Evolutionary conservation across 306 rosid genomes (phyloP).

Genomic region (Luffa aegyptiaca): DNA sequence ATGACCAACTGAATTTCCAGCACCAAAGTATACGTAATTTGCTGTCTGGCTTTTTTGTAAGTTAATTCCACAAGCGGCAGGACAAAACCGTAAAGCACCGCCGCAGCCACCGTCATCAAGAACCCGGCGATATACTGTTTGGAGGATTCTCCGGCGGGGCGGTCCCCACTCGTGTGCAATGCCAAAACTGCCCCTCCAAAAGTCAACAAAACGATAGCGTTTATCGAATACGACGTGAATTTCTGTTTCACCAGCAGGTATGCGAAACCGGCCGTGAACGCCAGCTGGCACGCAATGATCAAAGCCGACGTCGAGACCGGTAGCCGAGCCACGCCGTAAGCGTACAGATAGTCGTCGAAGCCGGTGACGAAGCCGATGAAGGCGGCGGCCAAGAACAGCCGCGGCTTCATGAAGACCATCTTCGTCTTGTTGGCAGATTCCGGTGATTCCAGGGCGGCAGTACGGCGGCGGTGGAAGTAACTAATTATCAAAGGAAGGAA

Average conservation of each 20-base stretch:
- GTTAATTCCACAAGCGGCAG: conserved; percentile 66
- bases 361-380: conserved; percentile 48
- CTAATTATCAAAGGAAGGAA: conserved; percentile 29
- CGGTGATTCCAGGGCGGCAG: neutral
- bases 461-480: conserved; percentile 31
- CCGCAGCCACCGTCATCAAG: conserved; percentile 51
- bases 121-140: conserved; percentile 47
- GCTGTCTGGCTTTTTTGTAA: conserved; percentile 44
- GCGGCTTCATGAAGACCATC: conserved; percentile 27
- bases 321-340: conserved; percentile 49
- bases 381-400: conserved; percentile 28
- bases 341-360: conserved; percentile 49
- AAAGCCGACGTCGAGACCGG: conserved; percentile 61
- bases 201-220: conserved; percentile 50
- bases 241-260: conserved; percentile 42
- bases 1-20: conserved; percentile 73
- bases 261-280: conserved; percentile 58
- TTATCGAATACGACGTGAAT: conserved; percentile 51
- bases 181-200: conserved; percentile 57
- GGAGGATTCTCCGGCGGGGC: conserved; percentile 48
- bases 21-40: conserved; percentile 48
- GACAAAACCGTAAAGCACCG: conserved; percentile 60
- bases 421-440: neutral
- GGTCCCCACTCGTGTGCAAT: conserved; percentile 49
- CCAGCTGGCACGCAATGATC: conserved; percentile 51